Base-by-base conservation (phyloP, 768 basidiomycete species). In the Leccinum subgranulosum region DNA sequence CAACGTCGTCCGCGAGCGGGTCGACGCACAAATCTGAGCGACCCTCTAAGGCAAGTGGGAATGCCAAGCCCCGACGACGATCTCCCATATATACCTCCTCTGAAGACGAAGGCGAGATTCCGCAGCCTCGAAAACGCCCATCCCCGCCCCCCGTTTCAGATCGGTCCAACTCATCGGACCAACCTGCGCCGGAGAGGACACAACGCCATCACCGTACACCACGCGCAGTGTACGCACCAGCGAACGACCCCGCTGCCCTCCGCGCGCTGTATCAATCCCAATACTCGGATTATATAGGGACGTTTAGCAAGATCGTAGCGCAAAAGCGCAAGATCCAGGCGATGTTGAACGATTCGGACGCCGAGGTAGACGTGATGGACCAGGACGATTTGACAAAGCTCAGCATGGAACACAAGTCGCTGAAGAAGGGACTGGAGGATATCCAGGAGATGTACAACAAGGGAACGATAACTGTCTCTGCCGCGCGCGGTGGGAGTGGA, bases 41-140 rank as follows among this genome's bases (percentile, higher is more conserved):
- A 55, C 25, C 57, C 31, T 31, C 60, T 56, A 70, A 61, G 49
- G 21, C 56, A 21, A 62, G 51, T 34, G 60, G 59, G 15, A 54
- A 58, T 15, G 52, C 57, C 27, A 84, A 82, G 54, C 54, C 62
- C 19, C 77, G 83, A 47, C 83, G 86, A 47, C 77, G 73, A 45
- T 82, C 84, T 3, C 85, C 84, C 1, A 79, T 84, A 51, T 87
- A 85, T 59, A 87, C 87, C 1, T 86, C 86, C 1, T 85, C 86
- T 1, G 85, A 85, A 39, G 83, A 87, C 51, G 84, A 85, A 64
- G 77, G 76, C 23, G 77, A 81, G 57, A 71, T 70, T 9, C 67
- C 70, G 2, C 69, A 73, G 53, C 58, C 70, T 43, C 61, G 59
- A 41, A 67, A 63, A 62, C 60, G 61, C 58, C 54, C 34, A 54